Conservation (phyloP, 2,329 filamentous ascomycete species). For the Fusarium graminum region DNA sequence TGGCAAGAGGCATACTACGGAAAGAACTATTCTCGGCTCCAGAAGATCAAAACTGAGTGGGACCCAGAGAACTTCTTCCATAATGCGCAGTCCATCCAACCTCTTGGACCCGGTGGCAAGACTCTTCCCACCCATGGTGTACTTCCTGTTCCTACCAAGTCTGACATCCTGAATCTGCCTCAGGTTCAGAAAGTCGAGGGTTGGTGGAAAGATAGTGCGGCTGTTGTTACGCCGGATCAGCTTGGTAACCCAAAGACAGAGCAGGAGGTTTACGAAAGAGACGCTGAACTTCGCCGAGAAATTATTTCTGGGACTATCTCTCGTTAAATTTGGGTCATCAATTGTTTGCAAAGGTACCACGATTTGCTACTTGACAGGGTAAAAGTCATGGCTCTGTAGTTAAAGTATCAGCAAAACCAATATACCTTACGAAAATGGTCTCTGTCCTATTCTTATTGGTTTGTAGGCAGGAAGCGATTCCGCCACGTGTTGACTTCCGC, state of each 20-base stretch:
- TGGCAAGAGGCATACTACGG: conserved; percentile 4
- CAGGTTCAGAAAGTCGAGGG: background rate
- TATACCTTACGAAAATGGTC: too few relatives aligned
- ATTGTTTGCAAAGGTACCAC: too few relatives aligned
- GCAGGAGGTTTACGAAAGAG: rapidly evolving
- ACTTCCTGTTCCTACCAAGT: background rate
- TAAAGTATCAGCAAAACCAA: too few relatives aligned
- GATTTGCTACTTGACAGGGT: too few relatives aligned
- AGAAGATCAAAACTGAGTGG: background rate
- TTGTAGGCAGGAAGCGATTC: too few relatives aligned
- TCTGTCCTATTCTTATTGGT: too few relatives aligned
- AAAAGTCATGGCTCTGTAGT: too few relatives aligned
- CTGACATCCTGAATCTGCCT: background rate
- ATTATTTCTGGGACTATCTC: too few relatives aligned
- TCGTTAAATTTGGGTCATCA: too few relatives aligned
- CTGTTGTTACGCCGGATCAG: background rate
- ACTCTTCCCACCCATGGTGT: rapidly evolving
- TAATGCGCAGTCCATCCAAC: background rate
- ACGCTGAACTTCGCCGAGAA: background rate
- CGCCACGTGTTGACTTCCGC: too few relatives aligned
- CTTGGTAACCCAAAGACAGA: background rate
- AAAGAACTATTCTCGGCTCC: background rate
- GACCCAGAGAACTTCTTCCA: background rate
- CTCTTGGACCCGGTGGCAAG: background rate
- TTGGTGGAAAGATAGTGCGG: background rate